Evolutionary conservation across 2,329 filamentous ascomycete species (phyloP).

Genomic region (Byssoonygena ceratinophila): DNA sequence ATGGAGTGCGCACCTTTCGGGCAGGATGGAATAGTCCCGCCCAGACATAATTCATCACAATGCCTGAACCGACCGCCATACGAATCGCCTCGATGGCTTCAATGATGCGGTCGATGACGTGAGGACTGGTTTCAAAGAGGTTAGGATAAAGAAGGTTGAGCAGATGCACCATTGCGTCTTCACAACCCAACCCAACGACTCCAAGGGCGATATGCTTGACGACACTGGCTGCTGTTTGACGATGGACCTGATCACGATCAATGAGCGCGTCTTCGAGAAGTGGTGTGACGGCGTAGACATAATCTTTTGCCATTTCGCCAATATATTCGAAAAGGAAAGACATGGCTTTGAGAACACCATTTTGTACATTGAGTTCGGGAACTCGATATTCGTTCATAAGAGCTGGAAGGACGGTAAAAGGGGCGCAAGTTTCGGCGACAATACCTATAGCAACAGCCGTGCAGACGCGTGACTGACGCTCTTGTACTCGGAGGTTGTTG

Average conservation of each 20-base stretch:
- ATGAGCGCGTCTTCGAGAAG: constrained; percentile 93
- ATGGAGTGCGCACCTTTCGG: constrained; percentile 83
- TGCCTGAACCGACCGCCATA: constrained; percentile 80
- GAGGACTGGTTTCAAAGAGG: constrained; percentile 91
- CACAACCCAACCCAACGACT: constrained; percentile 92
- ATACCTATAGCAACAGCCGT: constrained; percentile 98
- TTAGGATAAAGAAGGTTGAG: constrained; percentile 95
- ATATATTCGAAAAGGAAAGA: constrained; percentile 99
- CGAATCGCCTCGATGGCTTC: constrained; percentile 95
- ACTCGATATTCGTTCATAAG: constrained; percentile 99
- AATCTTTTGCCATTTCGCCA: constrained; percentile 98
- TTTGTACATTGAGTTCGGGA: constrained; percentile 96
- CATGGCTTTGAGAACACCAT: constrained; percentile 91
- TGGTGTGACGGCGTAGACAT: constrained; percentile 95
- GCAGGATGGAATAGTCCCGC: constrained; percentile 95
- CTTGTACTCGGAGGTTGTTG: constrained; percentile 93
- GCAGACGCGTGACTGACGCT: constrained; percentile 95
- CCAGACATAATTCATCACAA: constrained; percentile 98
- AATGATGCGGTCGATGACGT: constrained; percentile 96
- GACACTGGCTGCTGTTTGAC: constrained; percentile 89
- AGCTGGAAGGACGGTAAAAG: constrained; percentile 95
- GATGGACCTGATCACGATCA: constrained; percentile 94
- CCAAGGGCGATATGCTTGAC: constrained; percentile 97
- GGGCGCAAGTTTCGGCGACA: constrained; percentile 93
- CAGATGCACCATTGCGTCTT: constrained; percentile 96